Evolutionary conservation across 352 stramenopile genomes (phyloP).

Genomic region (Phytophthora nicotianae): DNA sequence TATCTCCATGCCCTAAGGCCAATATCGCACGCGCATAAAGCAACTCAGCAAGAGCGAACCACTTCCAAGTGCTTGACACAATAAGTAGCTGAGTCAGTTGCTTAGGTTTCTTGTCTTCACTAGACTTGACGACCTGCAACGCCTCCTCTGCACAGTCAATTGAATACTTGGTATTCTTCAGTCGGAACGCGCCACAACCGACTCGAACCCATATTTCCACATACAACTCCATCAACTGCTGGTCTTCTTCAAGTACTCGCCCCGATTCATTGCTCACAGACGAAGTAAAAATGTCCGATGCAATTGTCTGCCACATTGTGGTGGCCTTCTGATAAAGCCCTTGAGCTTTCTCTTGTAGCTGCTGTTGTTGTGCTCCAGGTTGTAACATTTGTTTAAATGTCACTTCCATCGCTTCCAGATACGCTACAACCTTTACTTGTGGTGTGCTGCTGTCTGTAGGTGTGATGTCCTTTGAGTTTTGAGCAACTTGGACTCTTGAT

Average conservation of each 20-base stretch:
- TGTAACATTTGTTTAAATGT: conserved; percentile 24
- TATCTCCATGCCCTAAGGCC: conserved; percentile 47
- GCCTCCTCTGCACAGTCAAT: conserved; percentile 61
- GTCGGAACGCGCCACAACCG: conserved; percentile 56
- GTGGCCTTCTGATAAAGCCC: conserved; percentile 66
- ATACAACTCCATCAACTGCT: conserved; percentile 66
- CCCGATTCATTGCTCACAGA: conserved; percentile 28
- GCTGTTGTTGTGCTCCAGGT: conserved; percentile 26
- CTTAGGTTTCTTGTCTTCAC: conserved; percentile 17
- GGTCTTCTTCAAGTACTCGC: conserved; percentile 52
- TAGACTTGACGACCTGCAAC: conserved; percentile 28
- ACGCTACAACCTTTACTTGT: conserved; percentile 55
- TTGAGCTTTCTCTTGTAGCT: conserved; percentile 52
- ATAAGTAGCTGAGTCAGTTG: conserved; percentile 27
- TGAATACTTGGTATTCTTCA: conserved; percentile 53
- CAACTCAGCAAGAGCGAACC: conserved; percentile 70
- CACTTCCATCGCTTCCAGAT: conserved; percentile 58
- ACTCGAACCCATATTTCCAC: conserved; percentile 78
- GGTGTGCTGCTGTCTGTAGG: conserved; percentile 41
- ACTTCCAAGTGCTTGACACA: conserved; percentile 53
- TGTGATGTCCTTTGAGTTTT: conserved; percentile 71
- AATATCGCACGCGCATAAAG: conserved; percentile 64
- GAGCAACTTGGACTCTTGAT: conserved; percentile 59
- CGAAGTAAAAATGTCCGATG: conserved; percentile 36
- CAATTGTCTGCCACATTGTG: conserved; percentile 49